These are phyloP conservation scores for Entelexis sorbosivorans DNA, from an alignment of 1,139 yeast species.

Conservation along the genomic window DNA sequence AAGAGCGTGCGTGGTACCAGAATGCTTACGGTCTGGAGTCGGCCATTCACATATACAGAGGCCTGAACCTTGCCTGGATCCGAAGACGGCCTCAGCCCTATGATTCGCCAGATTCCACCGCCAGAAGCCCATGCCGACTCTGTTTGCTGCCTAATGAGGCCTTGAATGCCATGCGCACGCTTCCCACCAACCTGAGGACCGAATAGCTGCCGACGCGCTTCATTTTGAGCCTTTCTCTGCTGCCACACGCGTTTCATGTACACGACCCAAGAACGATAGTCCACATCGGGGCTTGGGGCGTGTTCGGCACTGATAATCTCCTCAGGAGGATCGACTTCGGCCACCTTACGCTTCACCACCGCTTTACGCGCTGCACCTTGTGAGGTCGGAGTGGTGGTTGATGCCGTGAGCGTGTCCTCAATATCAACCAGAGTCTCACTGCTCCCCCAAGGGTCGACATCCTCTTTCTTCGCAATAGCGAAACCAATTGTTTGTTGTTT, in stretches of 20 bases:
- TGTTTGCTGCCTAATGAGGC: constrained; percentile 64
- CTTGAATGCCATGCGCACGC: constrained; percentile 42
- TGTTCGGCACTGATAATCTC: constrained; percentile 12
- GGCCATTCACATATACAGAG: constrained; percentile 55
- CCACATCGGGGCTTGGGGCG: constrained; percentile 41
- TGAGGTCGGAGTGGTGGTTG: constrained; percentile 7
- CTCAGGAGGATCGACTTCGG: constrained; percentile 3
- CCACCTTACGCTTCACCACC: constrained; percentile 11
- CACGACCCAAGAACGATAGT: constrained; percentile 63
- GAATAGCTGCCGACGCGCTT: constrained; percentile 63
- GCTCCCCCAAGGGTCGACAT: constrained; percentile 18
- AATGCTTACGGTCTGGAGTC: constrained; percentile 61
- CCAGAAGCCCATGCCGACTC: constrained; percentile 46
- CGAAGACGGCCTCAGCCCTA: constrained; percentile 51
- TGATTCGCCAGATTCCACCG: constrained; percentile 58
- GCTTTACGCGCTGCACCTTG: constrained; percentile 4
- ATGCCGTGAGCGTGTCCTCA: constrained; percentile 54
- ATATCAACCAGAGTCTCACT: constrained; percentile 46
- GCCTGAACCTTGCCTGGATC: constrained; percentile 64
- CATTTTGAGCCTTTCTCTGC: constrained; percentile 56
- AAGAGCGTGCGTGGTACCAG: constrained; percentile 65
- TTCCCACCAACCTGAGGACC: constrained; percentile 43
- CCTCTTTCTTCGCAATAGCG: constrained; percentile 33
- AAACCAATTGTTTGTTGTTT: constrained; percentile 64
- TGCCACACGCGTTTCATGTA: constrained; percentile 84